Percentiles rank a stretch among this genome's conserved stretches.
phyloP scores from a whole-genome alignment of 805 yeast species.

The Metschnikowia bowlesiae region DNA sequence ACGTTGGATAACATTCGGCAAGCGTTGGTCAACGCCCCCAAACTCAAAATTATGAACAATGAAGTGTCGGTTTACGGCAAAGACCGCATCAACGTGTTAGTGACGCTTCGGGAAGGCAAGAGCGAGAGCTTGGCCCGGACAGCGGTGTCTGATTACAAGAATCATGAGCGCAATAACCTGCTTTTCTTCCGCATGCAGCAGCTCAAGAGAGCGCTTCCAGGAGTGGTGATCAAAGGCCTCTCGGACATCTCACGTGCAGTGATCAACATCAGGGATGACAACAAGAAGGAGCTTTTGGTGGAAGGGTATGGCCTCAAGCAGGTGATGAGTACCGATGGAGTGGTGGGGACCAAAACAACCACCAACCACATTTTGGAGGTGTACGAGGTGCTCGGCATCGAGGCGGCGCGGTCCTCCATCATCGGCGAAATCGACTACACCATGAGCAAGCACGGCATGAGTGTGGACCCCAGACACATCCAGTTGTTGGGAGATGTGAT shows the following conservation, averaged over 20 bases:
- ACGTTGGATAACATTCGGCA: conserved; percentile 79
- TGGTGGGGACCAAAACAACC: conserved; percentile 76
- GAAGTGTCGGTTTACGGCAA: conserved; percentile 68
- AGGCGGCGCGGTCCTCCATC: conserved; percentile 93
- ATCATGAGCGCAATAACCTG: conserved; percentile 40
- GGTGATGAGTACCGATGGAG: conserved; percentile 98
- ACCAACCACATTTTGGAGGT: conserved; percentile 94
- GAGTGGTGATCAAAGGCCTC: conserved; percentile 88
- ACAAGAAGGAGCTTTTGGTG: conserved; percentile 84
- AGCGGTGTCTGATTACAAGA: conserved; percentile 34
- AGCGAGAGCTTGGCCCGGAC: conserved; percentile 32
- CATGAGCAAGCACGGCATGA: conserved; percentile 99
- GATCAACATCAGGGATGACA: conserved; percentile 83
- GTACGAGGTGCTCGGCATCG: conserved; percentile 86
- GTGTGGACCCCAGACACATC: conserved; percentile 99
- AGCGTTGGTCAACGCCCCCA: conserved; percentile 82
- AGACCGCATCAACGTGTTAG: conserved; percentile 63
- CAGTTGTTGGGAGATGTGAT: conserved; percentile 96
- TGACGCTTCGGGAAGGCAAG: conserved; percentile 39
- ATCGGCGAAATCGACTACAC: conserved; percentile 94
- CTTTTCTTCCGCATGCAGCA: conserved; percentile 87
- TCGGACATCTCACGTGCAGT: conserved; percentile 93
- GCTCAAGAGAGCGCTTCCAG: conserved; percentile 77
- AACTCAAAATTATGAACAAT: conserved; percentile 70
- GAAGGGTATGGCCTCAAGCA: conserved; percentile 97